These are phyloP conservation scores for Wickerhamiella infanticola DNA, from an alignment of 1,139 yeast genomes.

Conservation along the genomic window DNA sequence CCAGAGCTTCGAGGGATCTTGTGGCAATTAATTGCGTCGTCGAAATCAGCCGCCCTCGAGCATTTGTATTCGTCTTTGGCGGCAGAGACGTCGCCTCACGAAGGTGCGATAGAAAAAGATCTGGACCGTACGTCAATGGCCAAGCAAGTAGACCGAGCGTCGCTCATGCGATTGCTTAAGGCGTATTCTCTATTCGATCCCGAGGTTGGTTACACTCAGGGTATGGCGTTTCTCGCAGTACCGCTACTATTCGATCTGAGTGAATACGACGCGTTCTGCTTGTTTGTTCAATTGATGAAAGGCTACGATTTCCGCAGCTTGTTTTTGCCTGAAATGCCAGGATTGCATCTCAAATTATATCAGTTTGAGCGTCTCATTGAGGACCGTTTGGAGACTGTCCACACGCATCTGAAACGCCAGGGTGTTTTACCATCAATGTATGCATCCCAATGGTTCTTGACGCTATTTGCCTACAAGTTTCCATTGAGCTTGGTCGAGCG, in stretches of 20 bases:
- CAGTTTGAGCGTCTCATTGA: slow-evolving; percentile 81
- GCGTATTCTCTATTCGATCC: slow-evolving; percentile 77
- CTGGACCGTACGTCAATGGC: slow-evolving; percentile 73
- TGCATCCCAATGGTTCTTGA: slow-evolving; percentile 91
- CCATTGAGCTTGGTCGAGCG: slow-evolving; percentile 73
- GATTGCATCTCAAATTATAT: slow-evolving; percentile 66
- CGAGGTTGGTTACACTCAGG: slow-evolving; percentile 94
- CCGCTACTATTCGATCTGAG: slow-evolving; percentile 69
- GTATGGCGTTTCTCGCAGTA: slow-evolving; percentile 84
- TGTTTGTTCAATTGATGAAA: slow-evolving; percentile 71
- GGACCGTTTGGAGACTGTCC: slow-evolving; percentile 48
- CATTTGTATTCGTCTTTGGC: slow-evolving; percentile 45
- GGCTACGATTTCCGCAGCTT: slow-evolving; percentile 62
- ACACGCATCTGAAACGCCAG: slow-evolving; percentile 62
- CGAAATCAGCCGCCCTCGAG: slow-evolving; percentile 59
- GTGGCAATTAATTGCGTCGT: slow-evolving; percentile 83
- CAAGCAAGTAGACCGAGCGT: slow-evolving; percentile 34
- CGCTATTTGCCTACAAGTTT: slow-evolving; percentile 84
- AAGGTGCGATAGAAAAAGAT: slow-evolving; percentile 66
- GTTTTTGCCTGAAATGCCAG: slow-evolving; percentile 85
- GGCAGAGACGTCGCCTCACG: slow-evolving; percentile 44
- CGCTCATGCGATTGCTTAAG: slow-evolving; percentile 59
- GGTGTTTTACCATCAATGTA: slow-evolving; percentile 87
- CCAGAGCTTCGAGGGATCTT: slow-evolving; percentile 70
- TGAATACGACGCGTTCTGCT: slow-evolving; percentile 74